Evolutionary conservation across 257 asterid genomes (phyloP).

Genomic region (Solanum bukasovii): DNA sequence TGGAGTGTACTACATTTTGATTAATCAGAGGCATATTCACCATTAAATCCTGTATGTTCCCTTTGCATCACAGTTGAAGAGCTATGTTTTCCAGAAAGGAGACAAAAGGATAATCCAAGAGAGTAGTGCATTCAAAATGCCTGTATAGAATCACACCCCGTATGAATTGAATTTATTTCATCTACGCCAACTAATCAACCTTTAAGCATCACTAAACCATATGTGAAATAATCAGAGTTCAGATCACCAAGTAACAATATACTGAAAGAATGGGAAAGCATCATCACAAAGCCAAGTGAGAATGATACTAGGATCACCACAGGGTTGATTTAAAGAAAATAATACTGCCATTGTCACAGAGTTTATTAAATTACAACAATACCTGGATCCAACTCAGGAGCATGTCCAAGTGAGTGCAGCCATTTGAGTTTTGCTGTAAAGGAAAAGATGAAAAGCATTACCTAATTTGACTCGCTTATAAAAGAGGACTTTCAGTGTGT

Average conservation of each 20-base stretch:
- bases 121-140: not conserved
- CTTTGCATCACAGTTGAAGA: not conserved
- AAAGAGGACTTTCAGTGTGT: not conserved
- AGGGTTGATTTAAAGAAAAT: not conserved
- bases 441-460: not conserved
- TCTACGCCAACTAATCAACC: not conserved
- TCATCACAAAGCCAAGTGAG: not conserved
- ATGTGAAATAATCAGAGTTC: not conserved
- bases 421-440: slow-evolving; percentile 46
- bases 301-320: not conserved
- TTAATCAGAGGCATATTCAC: not conserved
- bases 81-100: not conserved
- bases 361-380: not conserved
- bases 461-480: not conserved
- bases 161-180: not conserved
- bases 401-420: slow-evolving; percentile 49
- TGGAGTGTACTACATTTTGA: not conserved
- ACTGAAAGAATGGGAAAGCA: not conserved
- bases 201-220: not conserved
- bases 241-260: not conserved
- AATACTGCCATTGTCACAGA: not conserved
- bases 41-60: not conserved
- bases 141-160: not conserved
- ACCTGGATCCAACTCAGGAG: slow-evolving; percentile 95
- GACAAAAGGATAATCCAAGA: not conserved